These are phyloP conservation scores for Cytospora chrysosperma DNA, from an alignment of 2,329 filamentous ascomycete species.

Conservation along the genomic window DNA sequence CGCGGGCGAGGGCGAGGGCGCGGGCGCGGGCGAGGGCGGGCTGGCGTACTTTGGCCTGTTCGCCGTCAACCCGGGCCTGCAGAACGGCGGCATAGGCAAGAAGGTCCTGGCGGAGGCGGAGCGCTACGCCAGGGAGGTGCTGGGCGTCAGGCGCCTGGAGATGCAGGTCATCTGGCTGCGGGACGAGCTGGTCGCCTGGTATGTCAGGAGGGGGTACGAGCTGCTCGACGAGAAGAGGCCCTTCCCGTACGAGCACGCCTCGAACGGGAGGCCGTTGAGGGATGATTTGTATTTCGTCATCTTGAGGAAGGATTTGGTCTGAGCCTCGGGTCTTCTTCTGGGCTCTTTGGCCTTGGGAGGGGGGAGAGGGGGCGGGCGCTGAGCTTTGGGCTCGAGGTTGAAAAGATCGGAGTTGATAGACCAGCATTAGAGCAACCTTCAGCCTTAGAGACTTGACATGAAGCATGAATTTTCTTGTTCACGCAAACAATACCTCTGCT, in stretches of 20 bases:
- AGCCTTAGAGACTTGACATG: no score
- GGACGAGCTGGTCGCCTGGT: constrained; percentile 47
- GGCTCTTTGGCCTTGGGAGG: constrained; percentile 23
- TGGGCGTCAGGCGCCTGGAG: constrained; percentile 38
- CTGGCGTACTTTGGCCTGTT: constrained; percentile 48
- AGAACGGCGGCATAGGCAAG: constrained; percentile 45
- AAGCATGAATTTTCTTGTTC: no score
- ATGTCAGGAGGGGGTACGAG: constrained; percentile 43
- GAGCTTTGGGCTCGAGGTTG: no score
- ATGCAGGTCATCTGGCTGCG: constrained; percentile 46
- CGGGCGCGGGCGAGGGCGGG: constrained; percentile 22
- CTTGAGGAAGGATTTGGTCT: constrained; percentile 38
- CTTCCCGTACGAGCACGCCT: constrained; percentile 43
- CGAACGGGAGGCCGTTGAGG: constrained; percentile 37
- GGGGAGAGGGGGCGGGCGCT: no score
- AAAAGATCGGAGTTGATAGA: neutral
- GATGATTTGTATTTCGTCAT: constrained; percentile 45
- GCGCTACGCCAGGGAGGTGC: constrained; percentile 34
- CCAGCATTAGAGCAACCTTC: no score
- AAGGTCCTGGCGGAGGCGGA: constrained; percentile 43
- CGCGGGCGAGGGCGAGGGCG: constrained; percentile 24
- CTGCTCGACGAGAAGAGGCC: constrained; percentile 37
- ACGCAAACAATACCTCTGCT: no score
- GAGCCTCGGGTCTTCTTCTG: neutral
- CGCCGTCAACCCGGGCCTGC: constrained; percentile 43